phyloP scores from a whole-genome alignment of 140 eudicot genomes.

The Stevia rebaudiana region DNA sequence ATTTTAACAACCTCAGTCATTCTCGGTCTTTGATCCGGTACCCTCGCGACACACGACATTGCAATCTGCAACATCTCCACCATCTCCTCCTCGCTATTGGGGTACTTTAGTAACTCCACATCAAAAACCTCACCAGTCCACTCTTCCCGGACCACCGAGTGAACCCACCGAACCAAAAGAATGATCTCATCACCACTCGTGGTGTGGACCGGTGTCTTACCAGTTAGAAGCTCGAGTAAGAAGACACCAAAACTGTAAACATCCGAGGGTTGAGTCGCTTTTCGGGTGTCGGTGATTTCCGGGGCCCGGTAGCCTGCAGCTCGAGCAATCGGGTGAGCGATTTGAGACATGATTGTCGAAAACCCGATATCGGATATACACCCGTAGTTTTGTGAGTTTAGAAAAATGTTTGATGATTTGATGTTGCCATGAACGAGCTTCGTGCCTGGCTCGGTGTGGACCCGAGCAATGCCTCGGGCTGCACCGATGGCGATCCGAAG shows the following conservation, averaged over 20 bases:
- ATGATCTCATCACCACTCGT: constrained; percentile 81
- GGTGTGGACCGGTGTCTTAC: constrained; percentile 81
- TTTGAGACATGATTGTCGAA: constrained; percentile 68
- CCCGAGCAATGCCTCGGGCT: constrained; percentile 76
- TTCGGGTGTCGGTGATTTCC: constrained; percentile 82
- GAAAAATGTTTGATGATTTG: constrained; percentile 80
- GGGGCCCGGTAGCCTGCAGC: constrained; percentile 97
- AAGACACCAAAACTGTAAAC: constrained; percentile 92
- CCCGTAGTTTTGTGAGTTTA: constrained; percentile 55
- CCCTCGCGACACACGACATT: constrained; percentile 73
- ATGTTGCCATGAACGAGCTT: constrained; percentile 89
- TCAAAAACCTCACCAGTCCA: constrained; percentile 98
- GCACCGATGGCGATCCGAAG: constrained; percentile 77
- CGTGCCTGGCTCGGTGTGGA: constrained; percentile 52
- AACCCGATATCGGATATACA: constrained; percentile 77
- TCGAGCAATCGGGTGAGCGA: constrained; percentile 81
- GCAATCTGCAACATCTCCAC: constrained; percentile 92
- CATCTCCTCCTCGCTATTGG: constrained; percentile 77
- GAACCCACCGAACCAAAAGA: constrained; percentile 93
- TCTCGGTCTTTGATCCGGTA: constrained; percentile 74
- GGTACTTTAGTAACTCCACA: constrained; percentile 64
- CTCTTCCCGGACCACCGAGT: constrained; percentile 90
- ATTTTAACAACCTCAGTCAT: constrained; percentile 70
- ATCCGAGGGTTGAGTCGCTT: constrained; percentile 67
- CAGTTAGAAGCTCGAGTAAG: constrained; percentile 81